Conservation (phyloP, 495 filamentous ascomycete species). For the Glutinoglossum americanum region DNA sequence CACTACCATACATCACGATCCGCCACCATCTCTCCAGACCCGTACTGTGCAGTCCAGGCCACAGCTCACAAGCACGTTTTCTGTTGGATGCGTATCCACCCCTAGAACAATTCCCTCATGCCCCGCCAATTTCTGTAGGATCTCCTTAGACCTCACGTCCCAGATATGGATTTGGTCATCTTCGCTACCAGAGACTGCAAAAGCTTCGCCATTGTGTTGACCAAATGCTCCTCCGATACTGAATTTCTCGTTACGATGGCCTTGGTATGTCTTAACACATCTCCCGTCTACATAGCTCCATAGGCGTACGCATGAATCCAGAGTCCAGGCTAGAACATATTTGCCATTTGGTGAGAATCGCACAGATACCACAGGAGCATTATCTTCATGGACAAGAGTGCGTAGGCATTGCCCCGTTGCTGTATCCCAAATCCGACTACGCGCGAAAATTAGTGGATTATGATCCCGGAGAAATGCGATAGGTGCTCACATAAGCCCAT, state of each 20-base stretch:
- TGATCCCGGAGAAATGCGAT: neutral
- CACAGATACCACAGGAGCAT: conserved; percentile 74
- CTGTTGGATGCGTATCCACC: conserved; percentile 41
- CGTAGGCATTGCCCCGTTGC: conserved; percentile 85
- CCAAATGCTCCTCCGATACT: conserved; percentile 70
- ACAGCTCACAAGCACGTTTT: conserved; percentile 33
- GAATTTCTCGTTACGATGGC: conserved; percentile 67
- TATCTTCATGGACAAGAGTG: conserved; percentile 90
- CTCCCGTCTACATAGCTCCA: conserved; percentile 85
- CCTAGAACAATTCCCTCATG: conserved; percentile 71
- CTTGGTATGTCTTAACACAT: conserved; percentile 92
- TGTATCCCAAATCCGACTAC: conserved; percentile 77
- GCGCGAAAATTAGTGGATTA: neutral
- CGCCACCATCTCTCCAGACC: conserved; percentile 25
- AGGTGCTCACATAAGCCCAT: conserved; percentile 53
- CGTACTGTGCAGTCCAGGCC: conserved; percentile 41
- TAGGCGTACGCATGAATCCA: conserved; percentile 73
- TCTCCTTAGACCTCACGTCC: conserved; percentile 69
- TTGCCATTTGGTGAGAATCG: conserved; percentile 86
- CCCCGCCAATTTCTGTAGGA: conserved; percentile 47
- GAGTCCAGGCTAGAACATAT: conserved; percentile 73
- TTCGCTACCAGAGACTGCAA: conserved; percentile 67
- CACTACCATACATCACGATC: neutral
- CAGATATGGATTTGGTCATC: conserved; percentile 69
- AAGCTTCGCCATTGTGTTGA: conserved; percentile 23